Evolutionary conservation across 78 protist species (phyloP).

Genomic region (Bodo saltans): DNA sequence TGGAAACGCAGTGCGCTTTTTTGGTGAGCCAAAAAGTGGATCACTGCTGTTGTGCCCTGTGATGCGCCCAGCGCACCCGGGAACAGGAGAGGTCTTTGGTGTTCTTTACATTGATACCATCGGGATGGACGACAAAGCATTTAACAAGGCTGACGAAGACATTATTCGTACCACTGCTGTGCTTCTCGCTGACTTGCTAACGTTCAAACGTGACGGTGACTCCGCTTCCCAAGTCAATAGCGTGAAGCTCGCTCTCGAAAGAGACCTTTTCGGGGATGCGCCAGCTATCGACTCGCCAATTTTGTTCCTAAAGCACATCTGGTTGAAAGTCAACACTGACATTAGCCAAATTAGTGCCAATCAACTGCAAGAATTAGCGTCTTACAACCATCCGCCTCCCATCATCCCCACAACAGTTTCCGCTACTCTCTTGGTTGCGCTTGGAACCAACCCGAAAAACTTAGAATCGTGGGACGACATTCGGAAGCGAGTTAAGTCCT

Average conservation of each 20-base stretch:
- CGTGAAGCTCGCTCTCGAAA: background rate
- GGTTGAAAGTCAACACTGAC: background rate
- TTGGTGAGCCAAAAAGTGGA: no score
- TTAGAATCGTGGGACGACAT: conserved; percentile 7
- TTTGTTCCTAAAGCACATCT: background rate
- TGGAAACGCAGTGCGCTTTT: no score
- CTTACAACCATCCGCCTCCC: conserved; percentile 8
- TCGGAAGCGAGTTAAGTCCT: background rate
- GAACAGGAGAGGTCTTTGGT: background rate
- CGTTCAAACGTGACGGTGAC: background rate
- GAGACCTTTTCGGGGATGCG: no score
- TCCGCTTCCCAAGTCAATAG: background rate
- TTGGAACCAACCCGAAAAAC: conserved; percentile 9
- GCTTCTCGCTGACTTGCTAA: background rate
- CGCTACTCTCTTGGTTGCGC: conserved; percentile 7
- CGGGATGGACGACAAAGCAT: conserved; percentile 4
- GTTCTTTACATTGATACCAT: conserved; percentile 20
- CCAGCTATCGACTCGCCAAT: no score
- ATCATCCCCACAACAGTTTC: conserved; percentile 1
- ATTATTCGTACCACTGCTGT: background rate
- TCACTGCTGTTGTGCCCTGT: no score
- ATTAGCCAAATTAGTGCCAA: background rate
- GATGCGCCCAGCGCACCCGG: no score
- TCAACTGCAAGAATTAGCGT: conserved; percentile 2
- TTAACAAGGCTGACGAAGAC: background rate